A percentile compares a stretch with the other conserved stretches of the same genome.
These are phyloP conservation scores for Penstemon newberryi DNA, from an alignment of 257 asterid species.

Conservation along the genomic window DNA sequence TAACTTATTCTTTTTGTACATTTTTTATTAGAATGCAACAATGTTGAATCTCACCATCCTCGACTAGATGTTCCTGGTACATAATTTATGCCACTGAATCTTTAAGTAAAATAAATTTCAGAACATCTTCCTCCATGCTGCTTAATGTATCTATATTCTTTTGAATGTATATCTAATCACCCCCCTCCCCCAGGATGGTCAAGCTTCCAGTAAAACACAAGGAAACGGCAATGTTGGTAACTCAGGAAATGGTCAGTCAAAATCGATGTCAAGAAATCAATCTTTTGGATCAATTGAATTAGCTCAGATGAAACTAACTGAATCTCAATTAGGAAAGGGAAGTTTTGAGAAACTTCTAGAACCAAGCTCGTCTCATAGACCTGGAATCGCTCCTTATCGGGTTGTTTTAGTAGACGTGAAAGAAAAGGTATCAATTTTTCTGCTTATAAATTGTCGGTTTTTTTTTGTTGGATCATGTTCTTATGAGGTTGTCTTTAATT, in stretches of 20 bases:
- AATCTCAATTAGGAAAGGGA: constrained; percentile 81
- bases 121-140: constrained; percentile 9
- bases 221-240: constrained; percentile 49
- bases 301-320: constrained; percentile 78
- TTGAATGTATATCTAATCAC: not conserved
- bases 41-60: constrained; percentile 79
- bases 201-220: constrained; percentile 38
- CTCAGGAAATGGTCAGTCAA: constrained; percentile 49
- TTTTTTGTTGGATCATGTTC: too few species aligned
- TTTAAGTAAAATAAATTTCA: constrained; percentile 48
- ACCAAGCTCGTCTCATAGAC: constrained; percentile 79
- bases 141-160: constrained; percentile 4
- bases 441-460: not conserved
- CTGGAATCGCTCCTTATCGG: constrained; percentile 95
- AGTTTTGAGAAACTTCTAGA: constrained; percentile 89
- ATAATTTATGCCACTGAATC: constrained; percentile 57
- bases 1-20: not conserved
- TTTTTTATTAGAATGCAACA: constrained; percentile 58
- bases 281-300: too few species aligned
- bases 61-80: constrained; percentile 69
- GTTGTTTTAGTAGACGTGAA: constrained; percentile 83
- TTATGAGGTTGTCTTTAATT: too few species aligned
- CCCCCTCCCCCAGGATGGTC: constrained; percentile 50
- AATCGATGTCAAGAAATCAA: constrained; percentile 38
- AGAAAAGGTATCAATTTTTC: constrained; percentile 61